These are phyloP conservation scores for Oldenlandia corymbosa DNA, from an alignment of 257 asterid species.

Conservation along the genomic window DNA sequence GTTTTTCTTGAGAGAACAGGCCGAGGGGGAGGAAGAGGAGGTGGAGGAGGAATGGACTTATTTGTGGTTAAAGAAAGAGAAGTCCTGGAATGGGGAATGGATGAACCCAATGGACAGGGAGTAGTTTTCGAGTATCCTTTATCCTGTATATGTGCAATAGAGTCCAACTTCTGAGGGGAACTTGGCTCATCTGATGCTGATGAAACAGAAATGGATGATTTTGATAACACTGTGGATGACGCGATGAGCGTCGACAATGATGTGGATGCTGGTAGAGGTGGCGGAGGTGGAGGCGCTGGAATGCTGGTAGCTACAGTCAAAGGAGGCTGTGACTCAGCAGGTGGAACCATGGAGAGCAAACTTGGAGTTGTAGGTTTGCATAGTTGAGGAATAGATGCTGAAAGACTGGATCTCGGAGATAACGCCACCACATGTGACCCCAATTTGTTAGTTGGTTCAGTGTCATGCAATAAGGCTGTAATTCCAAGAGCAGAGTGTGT, in stretches of 20 bases:
- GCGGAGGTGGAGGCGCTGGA: slow-evolving; percentile 14
- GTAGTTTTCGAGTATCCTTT: neutral
- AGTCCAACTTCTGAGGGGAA: slow-evolving; percentile 11
- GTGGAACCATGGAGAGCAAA: slow-evolving; percentile 13
- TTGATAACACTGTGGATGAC: neutral
- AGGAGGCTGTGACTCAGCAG: slow-evolving; percentile 13
- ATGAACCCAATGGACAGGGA: slow-evolving; percentile 4
- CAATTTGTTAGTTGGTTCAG: slow-evolving; percentile 24
- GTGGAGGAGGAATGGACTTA: slow-evolving; percentile 7
- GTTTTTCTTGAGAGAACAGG: slow-evolving; percentile 10
- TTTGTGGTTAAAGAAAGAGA: neutral
- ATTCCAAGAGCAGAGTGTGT: slow-evolving; percentile 58
- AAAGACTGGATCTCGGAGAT: slow-evolving; percentile 23
- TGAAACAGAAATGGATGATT: slow-evolving; percentile 3
- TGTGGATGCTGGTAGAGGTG: slow-evolving; percentile 20
- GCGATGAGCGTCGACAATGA: slow-evolving; percentile 7
- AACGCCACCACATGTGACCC: slow-evolving; percentile 16
- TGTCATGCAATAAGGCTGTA: slow-evolving; percentile 57
- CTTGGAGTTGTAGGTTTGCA: slow-evolving; percentile 19
- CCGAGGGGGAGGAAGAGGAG: slow-evolving; percentile 17
- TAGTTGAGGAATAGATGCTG: slow-evolving; percentile 26
- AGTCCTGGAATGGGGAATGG: neutral
- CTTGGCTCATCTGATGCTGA: neutral
- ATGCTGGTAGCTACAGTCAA: slow-evolving; percentile 17
- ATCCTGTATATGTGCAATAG: neutral